Base-by-base conservation (phyloP, 169 alveolate species). In the Plasmodium berghei region DNA sequence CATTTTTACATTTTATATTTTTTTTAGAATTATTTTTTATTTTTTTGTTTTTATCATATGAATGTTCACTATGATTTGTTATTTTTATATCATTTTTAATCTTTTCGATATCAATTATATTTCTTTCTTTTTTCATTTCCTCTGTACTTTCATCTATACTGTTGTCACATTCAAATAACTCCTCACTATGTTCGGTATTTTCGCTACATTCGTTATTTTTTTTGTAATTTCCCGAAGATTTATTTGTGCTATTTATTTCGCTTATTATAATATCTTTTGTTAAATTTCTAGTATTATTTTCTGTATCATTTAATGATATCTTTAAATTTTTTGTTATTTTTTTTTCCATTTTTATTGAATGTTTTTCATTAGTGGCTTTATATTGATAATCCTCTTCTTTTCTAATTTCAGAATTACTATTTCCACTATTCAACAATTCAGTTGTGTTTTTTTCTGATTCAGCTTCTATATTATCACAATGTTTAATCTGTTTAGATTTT, bases 241-340 rank as follows among this genome's bases (percentile, higher is more conserved):
- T 69, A 5, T 62, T 56, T 22, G 75, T 75, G n/a, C 63, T 61
- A 20, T 75, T 75, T 75, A 75, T 75, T 52, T 75, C 89, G 34
- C 22, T 69, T 74, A 75, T 62, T 16, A 75, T 75, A 48, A 75
- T 75, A 45, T 75, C 89, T 69, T 75, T 75, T 48, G 89, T 75
- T 55, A 75, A 75, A 75, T 75, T 62, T 9, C 89, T 73, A 8
- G 89, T 75, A 42, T 62, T 45, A 67, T 75, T 75, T 40, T 75
- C 75, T 56, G 55, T 26, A 18, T 75, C 77, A 45, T 26, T 75
- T 20, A 22, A 22, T 55, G 48, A 34, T 75, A 22, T 22, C n/a
- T 45, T 42, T 22, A 9, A 20, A 48, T 4, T 54, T 2, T 16
- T 24, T 18, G 46, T 24, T 16, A 20, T 69, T 20, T 18, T 40